phyloP scores from a whole-genome alignment of 805 yeast species.

The Wickerhamomyces queroliae region DNA sequence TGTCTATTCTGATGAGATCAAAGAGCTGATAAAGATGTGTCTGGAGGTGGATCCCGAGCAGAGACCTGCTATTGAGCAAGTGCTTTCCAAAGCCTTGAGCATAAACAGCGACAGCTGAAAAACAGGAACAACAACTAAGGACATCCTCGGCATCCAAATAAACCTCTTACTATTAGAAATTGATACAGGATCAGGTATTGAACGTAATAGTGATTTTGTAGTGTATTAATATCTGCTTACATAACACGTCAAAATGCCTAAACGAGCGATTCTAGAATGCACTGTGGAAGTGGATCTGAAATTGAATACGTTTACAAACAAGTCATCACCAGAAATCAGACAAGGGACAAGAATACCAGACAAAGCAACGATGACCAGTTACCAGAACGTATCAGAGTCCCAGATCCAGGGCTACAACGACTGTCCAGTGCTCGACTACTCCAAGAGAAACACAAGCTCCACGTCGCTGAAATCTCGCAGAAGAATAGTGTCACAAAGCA shows the following conservation, averaged over 20 bases:
- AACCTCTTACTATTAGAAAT: too few species aligned
- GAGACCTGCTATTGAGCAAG: slow-evolving; percentile 61
- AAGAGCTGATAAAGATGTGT: slow-evolving; percentile 54
- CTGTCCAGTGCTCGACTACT: slow-evolving; percentile 27
- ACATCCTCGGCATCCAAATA: too few species aligned
- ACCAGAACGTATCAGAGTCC: slow-evolving; percentile 34
- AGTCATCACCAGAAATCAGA: neutral
- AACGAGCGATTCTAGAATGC: too few species aligned
- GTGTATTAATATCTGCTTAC: too few species aligned
- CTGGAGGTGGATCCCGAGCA: slow-evolving; percentile 51
- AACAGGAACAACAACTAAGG: slow-evolving; percentile 33
- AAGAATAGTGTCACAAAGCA: slow-evolving; percentile 3
- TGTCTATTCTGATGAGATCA: slow-evolving; percentile 47
- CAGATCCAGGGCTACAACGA: slow-evolving; percentile 39
- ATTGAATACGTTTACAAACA: too few species aligned
- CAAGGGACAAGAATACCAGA: too few species aligned
- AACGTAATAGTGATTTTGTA: too few species aligned
- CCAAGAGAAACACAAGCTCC: slow-evolving; percentile 2
- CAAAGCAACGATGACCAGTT: slow-evolving; percentile 15
- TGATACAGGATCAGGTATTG: too few species aligned
- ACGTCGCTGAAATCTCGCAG: slow-evolving; percentile 4
- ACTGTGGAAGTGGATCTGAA: too few species aligned
- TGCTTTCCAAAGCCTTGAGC: slow-evolving; percentile 48
- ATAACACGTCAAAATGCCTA: too few species aligned
- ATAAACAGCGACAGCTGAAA: too few species aligned